Conservation (phyloP, 768 basidiomycete genomes). For the Psilocybe sp. region DNA sequence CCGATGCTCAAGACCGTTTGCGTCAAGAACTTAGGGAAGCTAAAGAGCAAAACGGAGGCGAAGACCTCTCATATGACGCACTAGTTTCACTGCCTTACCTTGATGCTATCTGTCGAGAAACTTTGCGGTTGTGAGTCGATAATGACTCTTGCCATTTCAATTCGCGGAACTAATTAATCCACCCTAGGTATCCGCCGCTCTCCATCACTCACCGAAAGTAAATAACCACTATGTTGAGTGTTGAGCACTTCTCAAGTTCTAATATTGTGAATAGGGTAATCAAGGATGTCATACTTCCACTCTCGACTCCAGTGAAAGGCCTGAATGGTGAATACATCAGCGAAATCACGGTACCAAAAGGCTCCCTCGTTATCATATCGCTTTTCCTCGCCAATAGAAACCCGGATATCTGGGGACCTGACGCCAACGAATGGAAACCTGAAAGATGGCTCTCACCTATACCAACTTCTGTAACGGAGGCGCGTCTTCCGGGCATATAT, state of each 20-base stretch:
- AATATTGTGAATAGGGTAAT: slow-evolving; percentile 14
- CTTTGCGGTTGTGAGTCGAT: slow-evolving; percentile 31
- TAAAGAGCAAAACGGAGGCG: slow-evolving; percentile 11
- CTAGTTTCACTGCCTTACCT: slow-evolving; percentile 35
- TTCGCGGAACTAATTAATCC: slow-evolving; percentile 9
- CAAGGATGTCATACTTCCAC: slow-evolving; percentile 38
- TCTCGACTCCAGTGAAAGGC: slow-evolving; percentile 34
- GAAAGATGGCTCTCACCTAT: slow-evolving; percentile 35
- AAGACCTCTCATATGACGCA: slow-evolving; percentile 32
- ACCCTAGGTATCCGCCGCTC: slow-evolving; percentile 26
- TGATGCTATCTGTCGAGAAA: slow-evolving; percentile 39
- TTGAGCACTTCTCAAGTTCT: not conserved
- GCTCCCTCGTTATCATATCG: slow-evolving; percentile 37
- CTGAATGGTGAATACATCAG: slow-evolving; percentile 33
- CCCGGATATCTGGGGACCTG: slow-evolving; percentile 37
- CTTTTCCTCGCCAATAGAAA: slow-evolving; percentile 31
- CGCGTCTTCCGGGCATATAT: slow-evolving; percentile 21
- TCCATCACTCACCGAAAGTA: slow-evolving; percentile 16
- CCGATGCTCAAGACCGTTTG: slow-evolving; percentile 34
- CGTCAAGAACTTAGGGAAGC: slow-evolving; percentile 32
- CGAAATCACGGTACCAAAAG: slow-evolving; percentile 38
- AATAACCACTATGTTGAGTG: not conserved
- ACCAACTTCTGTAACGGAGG: slow-evolving; percentile 12
- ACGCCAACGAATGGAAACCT: slow-evolving; percentile 39
- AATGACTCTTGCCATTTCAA: not conserved